A percentile compares a stretch with the other conserved stretches of the same genome.
phyloP scores from a whole-genome alignment of 768 basidiomycete species.

The Trametes meyenii region DNA sequence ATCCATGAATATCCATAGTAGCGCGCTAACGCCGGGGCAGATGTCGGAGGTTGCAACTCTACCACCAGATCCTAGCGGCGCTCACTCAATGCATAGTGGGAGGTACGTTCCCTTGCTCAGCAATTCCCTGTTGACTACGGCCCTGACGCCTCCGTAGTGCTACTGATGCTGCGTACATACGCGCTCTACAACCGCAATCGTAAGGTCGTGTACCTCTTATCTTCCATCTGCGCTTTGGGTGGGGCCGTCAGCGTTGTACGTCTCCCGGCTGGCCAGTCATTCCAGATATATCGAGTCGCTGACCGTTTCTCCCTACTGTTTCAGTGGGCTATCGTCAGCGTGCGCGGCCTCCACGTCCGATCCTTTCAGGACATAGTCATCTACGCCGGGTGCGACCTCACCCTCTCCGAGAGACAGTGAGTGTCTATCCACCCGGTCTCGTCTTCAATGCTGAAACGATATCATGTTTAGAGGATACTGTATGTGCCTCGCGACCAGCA shows the following conservation, averaged over 20 bases:
- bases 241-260: constrained; percentile 8
- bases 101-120: neutral
- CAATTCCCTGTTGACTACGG: too few relatives aligned
- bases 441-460: neutral
- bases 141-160: neutral
- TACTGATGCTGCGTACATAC: constrained; percentile 7
- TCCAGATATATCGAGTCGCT: too few relatives aligned
- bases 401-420: constrained; percentile 1
- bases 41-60: constrained; percentile 8
- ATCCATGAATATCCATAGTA: too few relatives aligned
- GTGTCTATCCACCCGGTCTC: neutral
- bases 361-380: constrained; percentile 2
- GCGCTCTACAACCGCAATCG: constrained; percentile 11
- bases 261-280: neutral
- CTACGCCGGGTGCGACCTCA: constrained; percentile 9
- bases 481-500: neutral
- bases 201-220: neutral
- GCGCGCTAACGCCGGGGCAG: neutral
- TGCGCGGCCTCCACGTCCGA: constrained; percentile 1
- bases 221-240: constrained; percentile 5
- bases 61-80: constrained; percentile 10
- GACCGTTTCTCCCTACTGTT: neutral
- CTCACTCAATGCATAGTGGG: constrained; percentile 7
- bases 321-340: constrained; percentile 13
- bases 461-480: neutral